Percentiles rank a stretch among this genome's conserved stretches.
Evolutionary conservation across 108 stramenopile species (phyloP).

Genomic region (Mediolabrus comicus): DNA sequence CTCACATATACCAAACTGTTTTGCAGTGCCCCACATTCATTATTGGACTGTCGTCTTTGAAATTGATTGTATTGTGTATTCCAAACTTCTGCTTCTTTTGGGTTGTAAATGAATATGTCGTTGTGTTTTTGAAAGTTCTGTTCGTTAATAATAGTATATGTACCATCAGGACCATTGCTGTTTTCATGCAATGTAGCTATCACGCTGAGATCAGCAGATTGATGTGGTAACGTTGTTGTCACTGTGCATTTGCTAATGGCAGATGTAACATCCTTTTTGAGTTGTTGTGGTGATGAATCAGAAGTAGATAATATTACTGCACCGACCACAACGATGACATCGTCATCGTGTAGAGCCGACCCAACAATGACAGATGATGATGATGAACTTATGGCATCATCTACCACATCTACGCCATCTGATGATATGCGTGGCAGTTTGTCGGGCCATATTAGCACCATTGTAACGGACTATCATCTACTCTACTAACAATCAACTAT

Average conservation of each 20-base stretch:
- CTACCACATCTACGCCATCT: background rate
- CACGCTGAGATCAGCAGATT: background rate
- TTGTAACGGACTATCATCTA: too few relatives aligned
- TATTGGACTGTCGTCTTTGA: background rate
- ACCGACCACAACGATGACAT: background rate
- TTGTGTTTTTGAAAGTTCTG: background rate
- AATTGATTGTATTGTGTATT: background rate
- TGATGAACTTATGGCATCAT: background rate
- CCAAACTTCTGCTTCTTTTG: slow-evolving; percentile 15
- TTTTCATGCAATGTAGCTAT: background rate
- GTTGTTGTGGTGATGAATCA: background rate
- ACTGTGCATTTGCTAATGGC: background rate
- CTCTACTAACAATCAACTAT: too few relatives aligned
- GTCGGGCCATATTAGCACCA: background rate
- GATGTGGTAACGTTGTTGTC: too few relatives aligned
- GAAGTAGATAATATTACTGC: background rate
- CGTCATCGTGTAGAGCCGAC: background rate
- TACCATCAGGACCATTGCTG: too few relatives aligned
- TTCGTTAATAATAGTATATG: too few relatives aligned
- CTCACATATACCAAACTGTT: slow-evolving; percentile 7
- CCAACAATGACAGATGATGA: background rate
- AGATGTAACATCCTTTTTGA: background rate
- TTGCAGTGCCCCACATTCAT: slow-evolving; percentile 6
- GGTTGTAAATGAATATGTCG: slow-evolving; percentile 30
- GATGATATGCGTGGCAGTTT: background rate